Conservation (phyloP, 805 yeast species). For the Ogataea sp. region DNA sequence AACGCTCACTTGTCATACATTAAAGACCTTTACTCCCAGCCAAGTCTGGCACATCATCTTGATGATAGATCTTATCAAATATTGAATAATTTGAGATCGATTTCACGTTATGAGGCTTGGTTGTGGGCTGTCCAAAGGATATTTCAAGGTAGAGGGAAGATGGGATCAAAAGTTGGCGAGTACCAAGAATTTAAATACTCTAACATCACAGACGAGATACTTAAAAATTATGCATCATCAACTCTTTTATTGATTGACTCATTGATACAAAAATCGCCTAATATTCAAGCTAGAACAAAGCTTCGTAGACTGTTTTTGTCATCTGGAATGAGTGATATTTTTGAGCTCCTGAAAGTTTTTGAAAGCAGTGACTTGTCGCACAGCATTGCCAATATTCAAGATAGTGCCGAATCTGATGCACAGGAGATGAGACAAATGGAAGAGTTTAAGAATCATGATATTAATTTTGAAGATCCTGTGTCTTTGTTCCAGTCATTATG, state of each 20-base stretch:
- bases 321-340: conserved; percentile 32
- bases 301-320: conserved; percentile 35
- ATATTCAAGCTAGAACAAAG: conserved; percentile 34
- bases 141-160: conserved; percentile 65
- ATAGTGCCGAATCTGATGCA: conserved; percentile 34
- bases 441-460: conserved; percentile 32
- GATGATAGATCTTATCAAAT: conserved; percentile 21
- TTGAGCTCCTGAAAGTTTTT: conserved; percentile 29
- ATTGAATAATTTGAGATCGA: conserved; percentile 15
- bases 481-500: conserved; percentile 56
- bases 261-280: conserved; percentile 31
- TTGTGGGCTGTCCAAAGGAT: conserved; percentile 22
- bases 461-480: conserved; percentile 64
- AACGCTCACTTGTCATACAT: conserved; percentile 25
- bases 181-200: conserved; percentile 64
- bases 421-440: conserved; percentile 29
- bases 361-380: conserved; percentile 34
- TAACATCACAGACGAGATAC: conserved; percentile 51
- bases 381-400: conserved; percentile 32
- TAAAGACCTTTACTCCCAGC: conserved; percentile 15
- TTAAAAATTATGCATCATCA: conserved; percentile 46
- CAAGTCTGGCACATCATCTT: conserved; percentile 10
- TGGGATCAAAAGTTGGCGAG: conserved; percentile 91
- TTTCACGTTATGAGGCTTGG: conserved; percentile 26
- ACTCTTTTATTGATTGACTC: conserved; percentile 43